phyloP scores from a whole-genome alignment of 768 basidiomycete species.

The Cystobasidium ongulense region DNA sequence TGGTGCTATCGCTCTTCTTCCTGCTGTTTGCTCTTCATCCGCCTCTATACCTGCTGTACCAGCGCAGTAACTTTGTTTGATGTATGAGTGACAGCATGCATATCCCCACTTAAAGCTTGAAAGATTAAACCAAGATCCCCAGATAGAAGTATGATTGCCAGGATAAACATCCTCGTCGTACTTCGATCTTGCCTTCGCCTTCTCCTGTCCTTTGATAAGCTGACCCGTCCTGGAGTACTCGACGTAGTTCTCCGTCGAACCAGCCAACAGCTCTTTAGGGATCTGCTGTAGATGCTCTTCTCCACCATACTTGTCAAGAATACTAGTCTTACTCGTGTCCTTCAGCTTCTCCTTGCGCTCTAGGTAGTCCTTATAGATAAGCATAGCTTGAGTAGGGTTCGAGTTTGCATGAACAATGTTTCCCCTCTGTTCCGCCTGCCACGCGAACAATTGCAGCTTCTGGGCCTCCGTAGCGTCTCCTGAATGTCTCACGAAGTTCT shows the following conservation, averaged over 20 bases:
- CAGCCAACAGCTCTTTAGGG: conserved; percentile 85
- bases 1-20: not conserved
- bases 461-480: conserved; percentile 92
- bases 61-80: conserved; percentile 45
- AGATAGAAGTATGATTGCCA: conserved; percentile 91
- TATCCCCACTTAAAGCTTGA: conserved; percentile 76
- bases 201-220: conserved; percentile 82
- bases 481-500: conserved; percentile 84
- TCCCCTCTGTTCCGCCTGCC: conserved; percentile 86
- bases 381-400: conserved; percentile 89
- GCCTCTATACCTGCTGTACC: conserved; percentile 29
- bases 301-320: conserved; percentile 87
- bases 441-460: conserved; percentile 87
- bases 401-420: conserved; percentile 93
- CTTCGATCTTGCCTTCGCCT: conserved; percentile 76
- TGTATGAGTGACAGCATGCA: conserved; percentile 79
- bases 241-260: conserved; percentile 94
- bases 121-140: conserved; percentile 89
- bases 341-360: conserved; percentile 87
- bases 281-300: conserved; percentile 79
- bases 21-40: conserved; percentile 10
- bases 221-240: conserved; percentile 84
- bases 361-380: conserved; percentile 79
- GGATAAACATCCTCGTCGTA: conserved; percentile 90
- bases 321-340: conserved; percentile 77